Percentiles rank a stretch among this genome's conserved stretches.
Conservation (phyloP, 768 basidiomycete genomes). For the Mycena indigotica region DNA sequence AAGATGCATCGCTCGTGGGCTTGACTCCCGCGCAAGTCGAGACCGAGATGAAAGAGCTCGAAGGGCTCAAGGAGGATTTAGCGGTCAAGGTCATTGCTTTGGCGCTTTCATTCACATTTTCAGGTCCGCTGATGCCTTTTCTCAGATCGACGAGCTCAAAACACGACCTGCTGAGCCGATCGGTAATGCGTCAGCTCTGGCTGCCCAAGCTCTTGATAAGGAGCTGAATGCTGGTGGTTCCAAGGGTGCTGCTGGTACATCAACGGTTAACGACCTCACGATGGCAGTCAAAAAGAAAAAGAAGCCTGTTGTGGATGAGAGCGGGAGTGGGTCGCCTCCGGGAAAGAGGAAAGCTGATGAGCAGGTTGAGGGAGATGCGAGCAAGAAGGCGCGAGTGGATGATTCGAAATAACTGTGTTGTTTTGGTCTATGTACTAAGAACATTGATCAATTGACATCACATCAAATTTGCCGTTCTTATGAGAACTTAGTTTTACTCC, state of each 20-base stretch:
- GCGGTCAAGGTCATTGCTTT: slow-evolving; percentile 67
- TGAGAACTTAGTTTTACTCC: too few species aligned
- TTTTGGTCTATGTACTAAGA: too few species aligned
- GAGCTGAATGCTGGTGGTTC: slow-evolving; percentile 58
- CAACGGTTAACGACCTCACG: slow-evolving; percentile 78
- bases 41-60: slow-evolving; percentile 77
- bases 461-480: too few species aligned
- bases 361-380: slow-evolving; percentile 45
- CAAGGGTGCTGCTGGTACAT: slow-evolving; percentile 34
- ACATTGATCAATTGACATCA: too few species aligned
- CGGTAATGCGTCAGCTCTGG: slow-evolving; percentile 66
- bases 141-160: slow-evolving; percentile 90
- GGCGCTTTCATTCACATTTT: not conserved
- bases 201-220: slow-evolving; percentile 67
- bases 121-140: not conserved
- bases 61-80: slow-evolving; percentile 76
- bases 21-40: slow-evolving; percentile 77
- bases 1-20: slow-evolving; percentile 49
- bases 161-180: slow-evolving; percentile 66
- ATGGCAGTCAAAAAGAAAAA: slow-evolving; percentile 92
- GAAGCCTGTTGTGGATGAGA: slow-evolving; percentile 41
- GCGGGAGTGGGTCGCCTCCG: slow-evolving; percentile 26
- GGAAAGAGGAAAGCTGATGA: slow-evolving; percentile 75
- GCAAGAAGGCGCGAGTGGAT: slow-evolving; percentile 69
- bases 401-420: not conserved